phyloP scores from a whole-genome alignment of 768 basidiomycete genomes.

The Leccinum rimulosum region DNA sequence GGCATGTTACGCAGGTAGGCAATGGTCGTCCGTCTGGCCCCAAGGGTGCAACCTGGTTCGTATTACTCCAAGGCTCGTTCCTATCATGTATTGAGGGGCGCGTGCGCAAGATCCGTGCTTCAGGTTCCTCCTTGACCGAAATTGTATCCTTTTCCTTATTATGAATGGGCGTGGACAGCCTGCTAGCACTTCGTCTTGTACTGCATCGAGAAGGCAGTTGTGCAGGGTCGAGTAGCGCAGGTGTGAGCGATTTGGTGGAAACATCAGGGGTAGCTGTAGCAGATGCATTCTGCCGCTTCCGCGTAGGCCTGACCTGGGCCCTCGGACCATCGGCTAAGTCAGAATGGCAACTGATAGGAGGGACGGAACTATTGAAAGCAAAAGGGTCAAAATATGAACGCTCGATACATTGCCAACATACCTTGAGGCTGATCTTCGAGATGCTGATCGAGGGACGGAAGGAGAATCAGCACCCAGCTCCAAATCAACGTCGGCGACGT shows the following conservation, averaged over 20 bases:
- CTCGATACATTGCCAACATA: constrained; percentile 13
- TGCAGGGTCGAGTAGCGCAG: constrained; percentile 27
- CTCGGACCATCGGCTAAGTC: constrained; percentile 20
- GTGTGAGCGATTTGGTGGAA: constrained; percentile 42
- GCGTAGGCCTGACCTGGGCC: constrained; percentile 52
- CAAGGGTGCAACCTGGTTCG: constrained; percentile 44
- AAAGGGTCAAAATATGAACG: constrained; percentile 13
- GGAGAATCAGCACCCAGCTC: constrained; percentile 39
- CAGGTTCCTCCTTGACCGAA: constrained; percentile 47
- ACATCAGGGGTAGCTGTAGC: constrained; percentile 43
- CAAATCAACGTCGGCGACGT: constrained; percentile 51
- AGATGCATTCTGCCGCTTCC: constrained; percentile 51
- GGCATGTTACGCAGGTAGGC: constrained; percentile 71
- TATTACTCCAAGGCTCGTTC: constrained; percentile 37
- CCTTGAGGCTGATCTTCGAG: constrained; percentile 27
- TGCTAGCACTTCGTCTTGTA: constrained; percentile 29
- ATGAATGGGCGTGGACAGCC: constrained; percentile 30
- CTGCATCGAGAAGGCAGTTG: constrained; percentile 28
- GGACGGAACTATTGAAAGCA: constrained; percentile 19
- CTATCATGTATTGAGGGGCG: constrained; percentile 41
- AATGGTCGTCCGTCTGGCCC: constrained; percentile 66
- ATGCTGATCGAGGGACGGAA: constrained; percentile 21
- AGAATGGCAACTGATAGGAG: constrained; percentile 31
- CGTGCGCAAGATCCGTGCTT: constrained; percentile 49
- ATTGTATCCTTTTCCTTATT: constrained; percentile 40